A percentile compares a stretch with the other conserved stretches of the same genome.
phyloP scores from a whole-genome alignment of 225 moss, liverwort and hornwort species.

The Asterella californica region DNA sequence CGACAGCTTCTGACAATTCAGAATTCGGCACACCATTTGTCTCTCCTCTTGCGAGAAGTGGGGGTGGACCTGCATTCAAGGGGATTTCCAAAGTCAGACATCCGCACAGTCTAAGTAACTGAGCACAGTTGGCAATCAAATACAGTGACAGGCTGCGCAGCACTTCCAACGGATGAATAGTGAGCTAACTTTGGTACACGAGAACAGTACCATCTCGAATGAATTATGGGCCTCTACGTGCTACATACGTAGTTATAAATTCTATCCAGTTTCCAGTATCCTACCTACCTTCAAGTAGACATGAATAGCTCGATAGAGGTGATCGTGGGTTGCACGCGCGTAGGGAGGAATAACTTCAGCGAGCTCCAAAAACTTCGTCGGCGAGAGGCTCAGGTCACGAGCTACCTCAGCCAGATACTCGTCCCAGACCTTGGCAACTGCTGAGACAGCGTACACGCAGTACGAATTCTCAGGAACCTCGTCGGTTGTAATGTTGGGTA shows the following conservation, averaged over 20 bases:
- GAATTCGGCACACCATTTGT: conserved; percentile 53
- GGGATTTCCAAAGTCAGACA: not conserved
- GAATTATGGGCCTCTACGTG: not conserved
- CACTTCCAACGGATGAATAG: not conserved
- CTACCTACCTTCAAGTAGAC: conserved; percentile 64
- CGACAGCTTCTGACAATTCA: conserved; percentile 83
- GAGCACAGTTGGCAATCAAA: not conserved
- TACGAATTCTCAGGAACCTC: conserved; percentile 37
- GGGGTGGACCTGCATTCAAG: conserved; percentile 60
- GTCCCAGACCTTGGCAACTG: conserved; percentile 87
- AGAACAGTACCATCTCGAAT: not conserved
- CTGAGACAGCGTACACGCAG: conserved; percentile 49
- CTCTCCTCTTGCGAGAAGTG: conserved; percentile 57
- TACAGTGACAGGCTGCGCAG: not conserved
- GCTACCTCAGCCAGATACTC: conserved; percentile 71
- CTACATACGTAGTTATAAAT: not conserved
- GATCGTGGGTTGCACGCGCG: conserved; percentile 75
- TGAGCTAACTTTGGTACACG: not conserved
- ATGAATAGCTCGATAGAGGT: conserved; percentile 74
- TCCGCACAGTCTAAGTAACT: not conserved
- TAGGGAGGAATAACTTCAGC: conserved; percentile 64
- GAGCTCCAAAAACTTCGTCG: conserved; percentile 61
- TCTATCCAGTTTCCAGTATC: not conserved
- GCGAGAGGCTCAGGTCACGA: conserved; percentile 45
- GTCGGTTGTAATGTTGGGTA: conserved; percentile 21